Conservation (phyloP, 2,329 filamentous ascomycete species). For the Sarocladium kiliense region DNA sequence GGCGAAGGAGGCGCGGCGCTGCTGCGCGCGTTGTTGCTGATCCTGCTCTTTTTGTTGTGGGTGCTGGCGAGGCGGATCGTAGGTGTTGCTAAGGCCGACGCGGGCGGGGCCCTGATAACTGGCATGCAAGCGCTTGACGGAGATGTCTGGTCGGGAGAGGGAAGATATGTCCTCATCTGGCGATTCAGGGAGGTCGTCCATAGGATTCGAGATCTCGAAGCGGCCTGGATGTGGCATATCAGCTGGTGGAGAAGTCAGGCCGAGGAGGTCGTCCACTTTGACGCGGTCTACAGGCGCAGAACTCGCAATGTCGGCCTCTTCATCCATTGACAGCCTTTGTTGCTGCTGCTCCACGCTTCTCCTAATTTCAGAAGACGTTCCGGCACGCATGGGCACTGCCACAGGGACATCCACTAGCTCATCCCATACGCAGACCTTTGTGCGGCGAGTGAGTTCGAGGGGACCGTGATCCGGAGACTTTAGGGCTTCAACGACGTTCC, state of each 20-base stretch:
- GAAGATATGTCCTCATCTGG: conserved; percentile 24
- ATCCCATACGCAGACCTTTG: conserved; percentile 95
- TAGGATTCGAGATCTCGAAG: conserved; percentile 59
- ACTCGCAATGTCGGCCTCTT: conserved; percentile 78
- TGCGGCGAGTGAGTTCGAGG: conserved; percentile 82
- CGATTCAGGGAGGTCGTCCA: conserved; percentile 34
- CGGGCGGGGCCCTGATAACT: conserved; percentile 39
- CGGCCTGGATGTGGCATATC: conserved; percentile 71
- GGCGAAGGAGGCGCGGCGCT: conserved; percentile 50
- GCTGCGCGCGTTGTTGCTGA: conserved; percentile 34
- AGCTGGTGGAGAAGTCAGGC: conserved; percentile 53
- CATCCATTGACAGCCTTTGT: conserved; percentile 44
- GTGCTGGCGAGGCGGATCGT: conserved; percentile 38
- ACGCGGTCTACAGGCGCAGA: conserved; percentile 26
- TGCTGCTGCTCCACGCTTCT: conserved; percentile 46
- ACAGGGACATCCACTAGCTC: conserved; percentile 94
- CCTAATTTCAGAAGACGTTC: conserved; percentile 76
- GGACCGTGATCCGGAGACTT: conserved; percentile 91
- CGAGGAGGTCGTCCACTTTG: conserved; percentile 63
- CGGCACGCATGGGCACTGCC: conserved; percentile 77
- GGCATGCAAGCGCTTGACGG: conserved; percentile 18
- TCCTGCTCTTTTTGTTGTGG: not conserved
- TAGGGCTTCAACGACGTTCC: conserved; percentile 97
- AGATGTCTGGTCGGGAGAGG: conserved; percentile 9
- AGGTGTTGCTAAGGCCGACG: conserved; percentile 31